These are phyloP conservation scores for Neofusicoccum parvum DNA, from an alignment of 2,329 filamentous ascomycete species.

Conservation along the genomic window DNA sequence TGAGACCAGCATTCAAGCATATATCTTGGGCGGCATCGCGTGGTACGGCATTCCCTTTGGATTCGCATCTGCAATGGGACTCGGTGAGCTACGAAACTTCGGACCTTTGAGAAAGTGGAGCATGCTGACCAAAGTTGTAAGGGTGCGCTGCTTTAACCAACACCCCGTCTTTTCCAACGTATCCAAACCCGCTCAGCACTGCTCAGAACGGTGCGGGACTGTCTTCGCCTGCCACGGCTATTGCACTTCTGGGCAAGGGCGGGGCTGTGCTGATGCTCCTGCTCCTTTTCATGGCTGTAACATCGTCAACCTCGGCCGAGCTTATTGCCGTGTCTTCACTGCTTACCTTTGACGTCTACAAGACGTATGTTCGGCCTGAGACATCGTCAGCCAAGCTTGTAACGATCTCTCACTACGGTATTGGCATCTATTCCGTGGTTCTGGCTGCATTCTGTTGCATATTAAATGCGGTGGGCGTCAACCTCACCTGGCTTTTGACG, in stretches of 20 bases:
- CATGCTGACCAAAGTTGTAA: slow-evolving; percentile 46
- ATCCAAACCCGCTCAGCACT: slow-evolving; percentile 46
- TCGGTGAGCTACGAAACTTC: slow-evolving; percentile 34
- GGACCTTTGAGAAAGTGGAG: slow-evolving; percentile 36
- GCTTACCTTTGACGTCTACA: slow-evolving; percentile 58
- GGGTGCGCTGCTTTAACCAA: slow-evolving; percentile 53
- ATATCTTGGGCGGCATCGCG: slow-evolving; percentile 50
- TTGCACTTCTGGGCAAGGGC: slow-evolving; percentile 43
- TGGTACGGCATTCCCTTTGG: slow-evolving; percentile 44
- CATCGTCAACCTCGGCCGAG: slow-evolving; percentile 54
- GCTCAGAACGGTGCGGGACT: slow-evolving; percentile 41
- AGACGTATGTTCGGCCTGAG: slow-evolving; percentile 51
- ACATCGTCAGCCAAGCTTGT: slow-evolving; percentile 55
- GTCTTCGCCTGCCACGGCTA: slow-evolving; percentile 42
- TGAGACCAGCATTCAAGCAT: slow-evolving; percentile 57
- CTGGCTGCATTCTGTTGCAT: slow-evolving; percentile 45
- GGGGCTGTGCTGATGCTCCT: slow-evolving; percentile 43
- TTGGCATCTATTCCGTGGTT: slow-evolving; percentile 56
- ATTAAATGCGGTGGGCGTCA: slow-evolving; percentile 57
- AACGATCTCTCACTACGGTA: slow-evolving; percentile 55
- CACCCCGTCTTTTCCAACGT: slow-evolving; percentile 56
- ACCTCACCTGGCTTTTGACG: slow-evolving; percentile 58
- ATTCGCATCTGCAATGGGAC: slow-evolving; percentile 41
- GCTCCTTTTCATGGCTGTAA: slow-evolving; percentile 46
- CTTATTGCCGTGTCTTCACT: slow-evolving; percentile 58